A percentile compares a stretch with the other conserved stretches of the same genome.
These are phyloP conservation scores for Mycothermus thermophilus DNA, from an alignment of 495 filamentous ascomycete species.

Conservation along the genomic window DNA sequence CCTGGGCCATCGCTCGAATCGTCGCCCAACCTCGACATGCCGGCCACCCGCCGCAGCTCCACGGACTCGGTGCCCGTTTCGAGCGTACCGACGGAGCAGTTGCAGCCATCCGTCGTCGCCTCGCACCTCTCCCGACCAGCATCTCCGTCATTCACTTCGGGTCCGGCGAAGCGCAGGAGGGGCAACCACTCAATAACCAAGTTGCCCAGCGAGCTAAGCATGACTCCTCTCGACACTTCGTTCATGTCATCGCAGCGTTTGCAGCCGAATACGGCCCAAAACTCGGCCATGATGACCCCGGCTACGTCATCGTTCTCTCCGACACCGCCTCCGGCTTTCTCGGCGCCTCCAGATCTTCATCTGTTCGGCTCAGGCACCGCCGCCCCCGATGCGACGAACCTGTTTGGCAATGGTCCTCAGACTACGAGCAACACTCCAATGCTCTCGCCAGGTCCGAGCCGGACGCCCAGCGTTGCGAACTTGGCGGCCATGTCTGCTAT, in stretches of 20 bases:
- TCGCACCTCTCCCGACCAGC: slow-evolving; percentile 4
- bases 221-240: slow-evolving; percentile 59
- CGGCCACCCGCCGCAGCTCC: slow-evolving; percentile 3
- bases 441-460: slow-evolving; percentile 36
- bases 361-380: slow-evolving; percentile 14
- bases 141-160: slow-evolving; percentile 1
- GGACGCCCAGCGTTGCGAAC: slow-evolving; percentile 43
- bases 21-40: slow-evolving; percentile 3
- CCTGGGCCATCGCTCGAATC: slow-evolving; percentile 1
- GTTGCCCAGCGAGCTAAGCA: slow-evolving; percentile 57
- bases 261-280: slow-evolving; percentile 20
- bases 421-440: slow-evolving; percentile 37
- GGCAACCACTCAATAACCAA: slow-evolving; percentile 47
- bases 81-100: slow-evolving; percentile 1
- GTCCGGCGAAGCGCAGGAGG: slow-evolving; percentile 53
- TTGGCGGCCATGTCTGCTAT: too few species aligned
- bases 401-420: slow-evolving; percentile 46
- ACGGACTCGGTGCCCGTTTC: background rate
- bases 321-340: slow-evolving; percentile 23
- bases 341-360: slow-evolving; percentile 20
- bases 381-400: slow-evolving; percentile 14
- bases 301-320: slow-evolving; percentile 31
- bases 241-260: slow-evolving; percentile 19
- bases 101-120: background rate
- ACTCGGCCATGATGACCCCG: slow-evolving; percentile 23